Evolutionary conservation across 805 yeast genomes (phyloP), one percentile per base, ranked within the genome.

Genomic region (Diddensiella transvaalensis): DNA sequence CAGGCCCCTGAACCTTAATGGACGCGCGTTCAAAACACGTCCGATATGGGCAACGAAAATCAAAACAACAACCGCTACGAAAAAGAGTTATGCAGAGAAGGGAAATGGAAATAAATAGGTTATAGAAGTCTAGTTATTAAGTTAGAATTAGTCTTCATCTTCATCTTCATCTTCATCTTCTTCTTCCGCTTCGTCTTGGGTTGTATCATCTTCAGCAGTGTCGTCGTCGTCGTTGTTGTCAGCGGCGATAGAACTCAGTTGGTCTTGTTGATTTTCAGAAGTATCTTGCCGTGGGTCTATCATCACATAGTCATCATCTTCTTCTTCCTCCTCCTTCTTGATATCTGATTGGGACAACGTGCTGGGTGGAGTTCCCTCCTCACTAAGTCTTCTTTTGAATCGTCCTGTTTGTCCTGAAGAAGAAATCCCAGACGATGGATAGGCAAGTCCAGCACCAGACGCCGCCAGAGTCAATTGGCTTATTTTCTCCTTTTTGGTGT

Each of bases 401-500:
- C n/a, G n/a, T n/a, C n/a, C n/a, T n/a, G n/a, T n/a, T n/a, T n/a
- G n/a, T n/a, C 10, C 32, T 10, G 13, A 29, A 29, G 10, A 13
- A 29, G 13, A 29, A 10, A 29, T 13, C 32, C 13, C 32, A 29
- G 13, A 29, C 32, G 32, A 29, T 10, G 11, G 32, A 29, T 29
- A n/a, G 32, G 32, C 13, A 29, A 29, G 10, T 29, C 32, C 32
- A 29, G 32, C 11, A 10, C 32, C 11, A 29, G 10, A 10, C 30
- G 15, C 35, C n/a, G n/a, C n/a, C n/a, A 10, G 38, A n/a, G 15
- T 23, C 43, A 54, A 43, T 17, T 46, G 47, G 38, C 36, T 43
- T 45, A 53, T 54, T 44, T 43, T 53, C 42, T 37, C 49, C 45
- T 44, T 52, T 41, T 51, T 58, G 15, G 51, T 46, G 44, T 60